Conservation (phyloP, 2,329 filamentous ascomycete species). For the Colletotrichum orbiculare region DNA sequence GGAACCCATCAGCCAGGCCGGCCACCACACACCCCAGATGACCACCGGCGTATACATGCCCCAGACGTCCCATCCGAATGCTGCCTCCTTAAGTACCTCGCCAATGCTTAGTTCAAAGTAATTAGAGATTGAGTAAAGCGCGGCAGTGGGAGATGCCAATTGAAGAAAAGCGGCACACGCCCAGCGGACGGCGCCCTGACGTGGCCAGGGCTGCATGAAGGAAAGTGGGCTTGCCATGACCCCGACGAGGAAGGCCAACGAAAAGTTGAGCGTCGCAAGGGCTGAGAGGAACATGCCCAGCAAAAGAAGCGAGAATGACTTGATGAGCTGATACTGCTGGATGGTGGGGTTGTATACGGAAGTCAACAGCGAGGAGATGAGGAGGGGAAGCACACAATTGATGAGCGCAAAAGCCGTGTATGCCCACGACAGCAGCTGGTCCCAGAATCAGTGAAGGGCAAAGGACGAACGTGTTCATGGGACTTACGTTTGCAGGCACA, state of each 20-base stretch:
- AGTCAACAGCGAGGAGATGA: constrained; percentile 67
- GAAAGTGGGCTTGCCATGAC: constrained; percentile 81
- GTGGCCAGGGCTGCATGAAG: constrained; percentile 70
- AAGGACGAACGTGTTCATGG: background rate
- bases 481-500: constrained; percentile 70
- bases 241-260: constrained; percentile 85
- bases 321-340: constrained; percentile 82
- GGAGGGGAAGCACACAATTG: constrained; percentile 66
- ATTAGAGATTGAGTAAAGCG: constrained; percentile 60
- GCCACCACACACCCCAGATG: constrained; percentile 97
- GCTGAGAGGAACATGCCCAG: constrained; percentile 92
- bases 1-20: constrained; percentile 81
- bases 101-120: constrained; percentile 56
- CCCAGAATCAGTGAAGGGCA: background rate
- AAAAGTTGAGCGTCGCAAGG: constrained; percentile 96
- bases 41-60: constrained; percentile 90
- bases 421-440: constrained; percentile 42
- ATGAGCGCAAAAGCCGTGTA: constrained; percentile 68
- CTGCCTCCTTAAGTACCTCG: constrained; percentile 75
- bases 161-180: constrained; percentile 65
- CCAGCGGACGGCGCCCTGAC: constrained; percentile 51
- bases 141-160: constrained; percentile 69
- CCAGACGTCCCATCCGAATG: constrained; percentile 90
- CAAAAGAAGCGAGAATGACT: constrained; percentile 91
- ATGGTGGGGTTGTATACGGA: constrained; percentile 62